phyloP scores from a whole-genome alignment of 805 yeast species.

The Metschnikowia santaceciliae region DNA sequence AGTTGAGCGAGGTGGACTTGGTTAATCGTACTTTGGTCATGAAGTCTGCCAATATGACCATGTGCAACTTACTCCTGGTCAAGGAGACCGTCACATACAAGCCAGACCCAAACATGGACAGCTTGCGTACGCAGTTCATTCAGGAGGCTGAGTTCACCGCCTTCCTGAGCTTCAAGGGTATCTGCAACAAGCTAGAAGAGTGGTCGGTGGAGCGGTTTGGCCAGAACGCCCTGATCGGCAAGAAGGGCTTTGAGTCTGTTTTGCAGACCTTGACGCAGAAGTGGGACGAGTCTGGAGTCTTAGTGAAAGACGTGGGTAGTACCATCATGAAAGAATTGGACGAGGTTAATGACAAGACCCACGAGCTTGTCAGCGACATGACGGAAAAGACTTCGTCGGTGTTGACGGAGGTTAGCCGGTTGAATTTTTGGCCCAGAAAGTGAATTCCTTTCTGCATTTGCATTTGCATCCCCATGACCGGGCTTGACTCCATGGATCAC shows the following conservation, averaged over 20 bases:
- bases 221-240: constrained; percentile 83
- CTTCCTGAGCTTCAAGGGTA: constrained; percentile 60
- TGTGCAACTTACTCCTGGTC: constrained; percentile 69
- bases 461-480: neutral
- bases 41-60: constrained; percentile 85
- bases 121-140: constrained; percentile 53
- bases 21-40: constrained; percentile 58
- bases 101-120: constrained; percentile 59
- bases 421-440: constrained; percentile 15
- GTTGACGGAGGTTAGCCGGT: constrained; percentile 18
- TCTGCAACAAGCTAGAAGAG: constrained; percentile 83
- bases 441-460: neutral
- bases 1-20: constrained; percentile 81
- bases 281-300: constrained; percentile 39
- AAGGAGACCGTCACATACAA: constrained; percentile 80
- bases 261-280: constrained; percentile 47
- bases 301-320: constrained; percentile 30
- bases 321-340: constrained; percentile 26
- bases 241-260: constrained; percentile 79
- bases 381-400: constrained; percentile 16
- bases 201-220: constrained; percentile 88
- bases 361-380: constrained; percentile 16
- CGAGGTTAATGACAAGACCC: constrained; percentile 22
- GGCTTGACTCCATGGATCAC: neutral
- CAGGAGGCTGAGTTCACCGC: constrained; percentile 92